Evolutionary conservation across 148 eudicot species (phyloP).

Genomic region (Rhododendron ferrugineum): DNA sequence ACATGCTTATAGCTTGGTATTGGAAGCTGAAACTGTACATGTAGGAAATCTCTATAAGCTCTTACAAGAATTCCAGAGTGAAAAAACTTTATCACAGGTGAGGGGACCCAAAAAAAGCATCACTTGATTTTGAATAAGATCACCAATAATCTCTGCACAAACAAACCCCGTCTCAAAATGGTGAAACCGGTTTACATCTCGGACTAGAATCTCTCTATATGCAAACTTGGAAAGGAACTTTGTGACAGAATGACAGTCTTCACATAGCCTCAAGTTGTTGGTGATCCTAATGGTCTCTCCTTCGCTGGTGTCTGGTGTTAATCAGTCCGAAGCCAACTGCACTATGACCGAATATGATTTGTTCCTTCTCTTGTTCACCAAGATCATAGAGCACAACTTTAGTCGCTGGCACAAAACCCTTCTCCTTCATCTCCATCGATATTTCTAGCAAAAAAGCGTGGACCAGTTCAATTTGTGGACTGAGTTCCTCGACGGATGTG

Average conservation of each 20-base stretch:
- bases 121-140: not conserved
- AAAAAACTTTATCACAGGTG: too few species aligned
- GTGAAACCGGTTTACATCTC: conserved; percentile 86
- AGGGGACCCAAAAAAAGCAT: not conserved
- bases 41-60: not conserved
- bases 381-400: conserved; percentile 68
- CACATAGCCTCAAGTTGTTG: conserved; percentile 87
- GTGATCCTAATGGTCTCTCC: conserved; percentile 74
- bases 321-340: conserved; percentile 89
- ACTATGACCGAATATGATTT: conserved; percentile 77
- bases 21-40: conserved; percentile 12
- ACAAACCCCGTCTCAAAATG: conserved; percentile 76
- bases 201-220: conserved; percentile 70
- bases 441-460: conserved; percentile 65
- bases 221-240: conserved; percentile 72
- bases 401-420: conserved; percentile 67
- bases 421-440: conserved; percentile 71
- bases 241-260: conserved; percentile 89
- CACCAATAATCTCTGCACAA: conserved; percentile 91
- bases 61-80: not conserved
- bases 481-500: conserved; percentile 72
- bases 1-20: not conserved
- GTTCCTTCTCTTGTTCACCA: conserved; percentile 65
- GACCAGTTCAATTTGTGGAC: conserved; percentile 65
- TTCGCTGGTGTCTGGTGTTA: conserved; percentile 51